These are phyloP conservation scores for Apiotrichum gracile DNA, from an alignment of 1,284 basidiomycete species.

Conservation along the genomic window DNA sequence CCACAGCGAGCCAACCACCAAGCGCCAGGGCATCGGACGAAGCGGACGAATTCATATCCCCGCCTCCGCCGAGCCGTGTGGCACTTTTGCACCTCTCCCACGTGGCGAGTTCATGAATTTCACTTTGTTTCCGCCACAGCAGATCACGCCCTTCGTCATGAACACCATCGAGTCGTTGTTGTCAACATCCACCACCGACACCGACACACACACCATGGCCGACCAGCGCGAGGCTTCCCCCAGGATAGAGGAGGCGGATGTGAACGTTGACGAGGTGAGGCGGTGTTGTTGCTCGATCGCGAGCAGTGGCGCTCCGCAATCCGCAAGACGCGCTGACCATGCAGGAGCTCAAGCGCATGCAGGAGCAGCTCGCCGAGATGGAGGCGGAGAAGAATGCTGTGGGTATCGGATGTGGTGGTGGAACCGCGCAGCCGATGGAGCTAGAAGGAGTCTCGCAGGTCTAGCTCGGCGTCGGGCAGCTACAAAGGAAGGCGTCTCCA, in stretches of 20 bases:
- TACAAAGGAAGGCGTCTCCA: too few species aligned
- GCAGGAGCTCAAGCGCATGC: constrained; percentile 63
- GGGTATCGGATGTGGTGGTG: constrained; percentile 36
- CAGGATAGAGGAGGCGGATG: constrained; percentile 32
- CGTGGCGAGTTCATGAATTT: neutral
- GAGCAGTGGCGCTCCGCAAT: neutral
- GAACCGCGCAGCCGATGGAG: neutral
- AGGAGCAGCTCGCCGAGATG: constrained; percentile 79
- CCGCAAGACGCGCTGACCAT: neutral
- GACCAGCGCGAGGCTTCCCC: constrained; percentile 37
- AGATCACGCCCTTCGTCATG: neutral
- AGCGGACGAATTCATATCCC: too few species aligned
- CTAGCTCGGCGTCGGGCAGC: too few species aligned
- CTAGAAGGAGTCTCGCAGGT: neutral
- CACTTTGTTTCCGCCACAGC: neutral
- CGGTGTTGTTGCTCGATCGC: neutral
- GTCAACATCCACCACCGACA: neutral
- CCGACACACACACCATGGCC: constrained; percentile 24
- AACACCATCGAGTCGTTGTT: neutral
- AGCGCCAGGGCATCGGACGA: too few species aligned
- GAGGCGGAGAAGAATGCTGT: constrained; percentile 75
- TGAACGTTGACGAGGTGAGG: constrained; percentile 41
- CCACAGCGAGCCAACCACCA: too few species aligned
- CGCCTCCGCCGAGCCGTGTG: neutral
- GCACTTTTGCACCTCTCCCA: neutral